These are phyloP conservation scores for Tolypocladium inflatum DNA, from an alignment of 2,329 filamentous ascomycete genomes.

Conservation along the genomic window DNA sequence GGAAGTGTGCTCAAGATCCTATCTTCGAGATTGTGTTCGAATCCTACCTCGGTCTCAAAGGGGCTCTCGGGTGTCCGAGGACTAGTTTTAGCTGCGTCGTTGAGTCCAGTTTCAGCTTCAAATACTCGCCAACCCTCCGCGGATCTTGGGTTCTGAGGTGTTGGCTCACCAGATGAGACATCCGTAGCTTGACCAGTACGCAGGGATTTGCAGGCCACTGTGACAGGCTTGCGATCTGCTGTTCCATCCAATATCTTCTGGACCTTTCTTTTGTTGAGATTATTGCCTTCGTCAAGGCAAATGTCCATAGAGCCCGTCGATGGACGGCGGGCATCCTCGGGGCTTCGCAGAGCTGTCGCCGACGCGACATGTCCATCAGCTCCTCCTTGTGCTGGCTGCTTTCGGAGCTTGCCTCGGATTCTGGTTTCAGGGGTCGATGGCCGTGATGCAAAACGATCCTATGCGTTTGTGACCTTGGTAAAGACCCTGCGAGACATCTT, in stretches of 20 bases:
- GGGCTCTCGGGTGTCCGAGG: slow-evolving; percentile 5
- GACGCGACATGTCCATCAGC: not conserved
- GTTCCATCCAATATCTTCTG: slow-evolving; percentile 20
- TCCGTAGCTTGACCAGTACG: slow-evolving; percentile 15
- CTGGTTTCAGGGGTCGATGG: slow-evolving; percentile 10
- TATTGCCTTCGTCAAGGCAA: slow-evolving; percentile 23
- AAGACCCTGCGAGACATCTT: slow-evolving; percentile 20
- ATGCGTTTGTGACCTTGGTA: slow-evolving; percentile 22
- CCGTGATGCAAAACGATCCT: slow-evolving; percentile 21
- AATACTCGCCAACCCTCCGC: not conserved
- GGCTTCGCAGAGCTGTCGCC: not conserved
- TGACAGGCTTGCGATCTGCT: slow-evolving; percentile 17
- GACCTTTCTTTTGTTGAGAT: slow-evolving; percentile 24
- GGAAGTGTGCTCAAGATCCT: slow-evolving; percentile 26
- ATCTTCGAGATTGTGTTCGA: slow-evolving; percentile 27
- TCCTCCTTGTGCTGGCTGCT: not conserved
- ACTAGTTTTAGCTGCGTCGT: not conserved
- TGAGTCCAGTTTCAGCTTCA: not conserved
- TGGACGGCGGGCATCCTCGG: slow-evolving; percentile 1
- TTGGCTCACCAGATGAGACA: slow-evolving; percentile 18
- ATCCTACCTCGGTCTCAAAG: slow-evolving; percentile 26
- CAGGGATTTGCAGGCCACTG: slow-evolving; percentile 17
- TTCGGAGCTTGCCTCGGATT: slow-evolving; percentile 5
- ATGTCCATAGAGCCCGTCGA: slow-evolving; percentile 21
- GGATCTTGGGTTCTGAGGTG: not conserved